These are phyloP conservation scores for Cryptococcus sp. DNA, from an alignment of 1,284 basidiomycete genomes.

Conservation along the genomic window DNA sequence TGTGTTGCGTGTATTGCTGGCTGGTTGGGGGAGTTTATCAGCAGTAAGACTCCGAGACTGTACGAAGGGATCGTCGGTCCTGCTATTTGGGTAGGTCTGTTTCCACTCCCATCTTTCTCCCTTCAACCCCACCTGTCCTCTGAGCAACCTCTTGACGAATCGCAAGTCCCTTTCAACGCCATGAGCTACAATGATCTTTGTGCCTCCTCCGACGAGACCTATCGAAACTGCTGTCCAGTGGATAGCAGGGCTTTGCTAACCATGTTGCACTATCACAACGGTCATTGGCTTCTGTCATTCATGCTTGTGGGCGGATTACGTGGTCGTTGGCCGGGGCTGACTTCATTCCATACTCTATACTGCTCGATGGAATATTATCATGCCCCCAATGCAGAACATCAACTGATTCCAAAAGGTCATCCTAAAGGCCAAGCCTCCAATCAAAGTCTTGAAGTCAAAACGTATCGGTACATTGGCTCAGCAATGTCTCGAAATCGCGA, in stretches of 20 bases:
- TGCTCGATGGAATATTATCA: not conserved
- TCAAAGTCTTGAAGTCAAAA: not conserved
- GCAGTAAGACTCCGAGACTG: not conserved
- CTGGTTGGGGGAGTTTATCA: not conserved
- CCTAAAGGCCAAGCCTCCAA: not conserved
- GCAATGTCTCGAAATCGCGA: not conserved
- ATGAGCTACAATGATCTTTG: no score
- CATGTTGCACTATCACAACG: not conserved
- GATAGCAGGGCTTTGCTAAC: no score
- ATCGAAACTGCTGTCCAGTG: no score
- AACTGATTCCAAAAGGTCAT: not conserved
- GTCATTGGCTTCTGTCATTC: no score
- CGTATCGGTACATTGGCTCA: not conserved
- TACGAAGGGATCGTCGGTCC: not conserved
- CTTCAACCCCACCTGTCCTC: not conserved
- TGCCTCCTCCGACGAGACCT: no score
- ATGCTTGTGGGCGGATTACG: no score
- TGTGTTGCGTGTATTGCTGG: not conserved
- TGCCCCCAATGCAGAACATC: not conserved
- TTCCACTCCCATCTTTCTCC: not conserved
- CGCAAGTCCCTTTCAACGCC: no score
- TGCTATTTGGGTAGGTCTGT: not conserved
- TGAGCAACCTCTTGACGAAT: not conserved
- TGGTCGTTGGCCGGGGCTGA: no score
- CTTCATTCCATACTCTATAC: not conserved